phyloP scores from a whole-genome alignment of 75 land plant genomes.

The Pinus albicaulis region DNA sequence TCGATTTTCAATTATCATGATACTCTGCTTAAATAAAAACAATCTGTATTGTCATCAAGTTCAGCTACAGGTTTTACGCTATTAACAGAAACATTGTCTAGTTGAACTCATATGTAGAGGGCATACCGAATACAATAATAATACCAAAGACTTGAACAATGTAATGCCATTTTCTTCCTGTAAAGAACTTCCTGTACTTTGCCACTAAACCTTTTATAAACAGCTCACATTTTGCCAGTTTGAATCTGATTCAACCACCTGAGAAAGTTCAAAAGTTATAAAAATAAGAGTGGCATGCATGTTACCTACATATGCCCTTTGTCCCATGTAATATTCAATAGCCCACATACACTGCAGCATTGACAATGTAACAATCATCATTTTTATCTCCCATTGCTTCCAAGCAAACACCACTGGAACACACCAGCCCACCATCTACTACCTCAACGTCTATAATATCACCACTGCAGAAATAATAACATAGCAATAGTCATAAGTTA shows the following conservation, averaged over 20 bases:
- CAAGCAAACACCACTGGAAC: slow-evolving; percentile 85
- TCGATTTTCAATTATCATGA: not conserved
- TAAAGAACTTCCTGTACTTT: not conserved
- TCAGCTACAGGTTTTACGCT: not conserved
- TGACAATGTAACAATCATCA: slow-evolving; percentile 91
- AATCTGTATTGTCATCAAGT: not conserved
- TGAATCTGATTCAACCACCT: not conserved
- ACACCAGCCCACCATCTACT: slow-evolving; percentile 91
- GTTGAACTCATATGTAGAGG: not conserved
- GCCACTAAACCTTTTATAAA: not conserved
- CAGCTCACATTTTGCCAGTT: not conserved
- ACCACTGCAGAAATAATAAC: slow-evolving; percentile 47
- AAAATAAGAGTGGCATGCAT: not conserved
- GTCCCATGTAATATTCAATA: slow-evolving; percentile 30
- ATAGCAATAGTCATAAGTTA: not conserved
- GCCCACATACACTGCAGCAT: slow-evolving; percentile 98
- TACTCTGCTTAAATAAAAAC: not conserved
- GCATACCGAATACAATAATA: not conserved
- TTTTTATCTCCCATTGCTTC: slow-evolving; percentile 96
- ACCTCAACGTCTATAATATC: slow-evolving; percentile 72
- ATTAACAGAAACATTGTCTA: not conserved
- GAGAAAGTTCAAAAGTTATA: not conserved
- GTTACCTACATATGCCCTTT: not conserved
- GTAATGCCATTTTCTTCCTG: not conserved
- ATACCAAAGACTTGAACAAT: not conserved